Evolutionary conservation across 2,329 filamentous ascomycete species (phyloP).

Genomic region (Calonectria hongkongensis): DNA sequence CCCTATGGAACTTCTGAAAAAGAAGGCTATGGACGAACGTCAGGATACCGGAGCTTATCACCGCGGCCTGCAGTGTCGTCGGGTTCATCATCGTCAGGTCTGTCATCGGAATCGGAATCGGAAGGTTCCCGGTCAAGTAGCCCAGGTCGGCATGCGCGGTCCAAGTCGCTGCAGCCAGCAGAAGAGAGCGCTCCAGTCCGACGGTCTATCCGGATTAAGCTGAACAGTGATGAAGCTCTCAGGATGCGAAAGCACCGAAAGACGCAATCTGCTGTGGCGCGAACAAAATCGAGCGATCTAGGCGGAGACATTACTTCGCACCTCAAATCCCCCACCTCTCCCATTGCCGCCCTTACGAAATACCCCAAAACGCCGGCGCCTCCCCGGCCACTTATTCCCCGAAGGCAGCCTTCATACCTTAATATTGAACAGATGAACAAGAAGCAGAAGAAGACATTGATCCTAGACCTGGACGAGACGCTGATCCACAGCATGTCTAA

Average conservation of each 20-base stretch:
- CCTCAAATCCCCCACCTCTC: slow-evolving; percentile 95
- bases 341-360: slow-evolving; percentile 84
- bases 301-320: slow-evolving; percentile 80
- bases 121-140: slow-evolving; percentile 64
- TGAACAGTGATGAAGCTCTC: slow-evolving; percentile 86
- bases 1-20: slow-evolving; percentile 53
- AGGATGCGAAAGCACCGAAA: slow-evolving; percentile 83
- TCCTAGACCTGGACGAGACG: slow-evolving; percentile 97
- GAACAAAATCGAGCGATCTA: slow-evolving; percentile 64
- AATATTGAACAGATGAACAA: slow-evolving; percentile 73
- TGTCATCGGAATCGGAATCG: slow-evolving; percentile 83
- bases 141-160: slow-evolving; percentile 73
- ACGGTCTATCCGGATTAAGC: slow-evolving; percentile 92
- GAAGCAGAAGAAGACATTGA: slow-evolving; percentile 95
- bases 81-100: slow-evolving; percentile 75
- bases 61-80: slow-evolving; percentile 55
- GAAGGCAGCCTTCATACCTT: slow-evolving; percentile 91
- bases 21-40: slow-evolving; percentile 52
- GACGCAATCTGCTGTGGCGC: slow-evolving; percentile 69
- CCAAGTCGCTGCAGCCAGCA: slow-evolving; percentile 74
- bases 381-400: slow-evolving; percentile 91
- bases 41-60: slow-evolving; percentile 55
- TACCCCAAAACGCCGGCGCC: slow-evolving; percentile 94
- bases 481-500: slow-evolving; percentile 99
- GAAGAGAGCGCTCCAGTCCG: slow-evolving; percentile 81